Percentiles rank a stretch among this genome's conserved stretches.
These are phyloP conservation scores for Metarhizium brunneum DNA, from an alignment of 2,329 filamentous ascomycete species.

Conservation along the genomic window DNA sequence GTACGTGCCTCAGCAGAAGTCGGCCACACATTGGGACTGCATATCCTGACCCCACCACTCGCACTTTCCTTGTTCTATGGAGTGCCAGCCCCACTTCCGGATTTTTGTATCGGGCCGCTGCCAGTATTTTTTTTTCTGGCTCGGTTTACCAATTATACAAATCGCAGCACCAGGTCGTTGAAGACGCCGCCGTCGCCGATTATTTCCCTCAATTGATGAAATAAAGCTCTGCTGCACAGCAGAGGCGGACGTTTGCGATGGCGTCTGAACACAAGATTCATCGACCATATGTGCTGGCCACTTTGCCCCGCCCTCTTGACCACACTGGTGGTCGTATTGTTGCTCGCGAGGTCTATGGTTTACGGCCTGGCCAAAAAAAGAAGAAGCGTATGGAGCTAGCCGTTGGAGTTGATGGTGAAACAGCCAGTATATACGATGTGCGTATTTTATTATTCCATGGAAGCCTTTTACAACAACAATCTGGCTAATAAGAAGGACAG, in stretches of 20 bases:
- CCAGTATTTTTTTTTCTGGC: conserved; percentile 23
- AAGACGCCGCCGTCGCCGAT: background rate
- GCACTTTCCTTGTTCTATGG: background rate
- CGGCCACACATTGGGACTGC: background rate
- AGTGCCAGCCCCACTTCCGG: conserved; percentile 20
- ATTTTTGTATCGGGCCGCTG: conserved; percentile 24
- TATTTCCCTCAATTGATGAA: background rate
- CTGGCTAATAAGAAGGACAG: conserved; percentile 25
- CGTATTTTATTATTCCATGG: conserved; percentile 13
- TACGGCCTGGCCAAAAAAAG: conserved; percentile 47
- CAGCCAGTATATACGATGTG: conserved; percentile 58
- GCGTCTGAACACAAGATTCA: conserved; percentile 53
- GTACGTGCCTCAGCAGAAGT: too few species aligned
- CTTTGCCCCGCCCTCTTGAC: conserved; percentile 50
- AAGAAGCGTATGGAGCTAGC: conserved; percentile 54
- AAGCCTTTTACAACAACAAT: background rate
- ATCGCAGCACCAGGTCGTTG: background rate
- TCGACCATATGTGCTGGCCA: conserved; percentile 53
- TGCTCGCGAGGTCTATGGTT: conserved; percentile 52
- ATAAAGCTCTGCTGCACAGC: background rate
- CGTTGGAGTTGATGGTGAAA: conserved; percentile 56
- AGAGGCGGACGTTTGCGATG: conserved; percentile 29
- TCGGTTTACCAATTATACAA: background rate
- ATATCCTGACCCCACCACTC: conserved; percentile 11
- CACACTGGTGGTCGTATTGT: conserved; percentile 40